Evolutionary conservation across 768 basidiomycete genomes (phyloP).

Genomic region (Termitomyces sp.): DNA sequence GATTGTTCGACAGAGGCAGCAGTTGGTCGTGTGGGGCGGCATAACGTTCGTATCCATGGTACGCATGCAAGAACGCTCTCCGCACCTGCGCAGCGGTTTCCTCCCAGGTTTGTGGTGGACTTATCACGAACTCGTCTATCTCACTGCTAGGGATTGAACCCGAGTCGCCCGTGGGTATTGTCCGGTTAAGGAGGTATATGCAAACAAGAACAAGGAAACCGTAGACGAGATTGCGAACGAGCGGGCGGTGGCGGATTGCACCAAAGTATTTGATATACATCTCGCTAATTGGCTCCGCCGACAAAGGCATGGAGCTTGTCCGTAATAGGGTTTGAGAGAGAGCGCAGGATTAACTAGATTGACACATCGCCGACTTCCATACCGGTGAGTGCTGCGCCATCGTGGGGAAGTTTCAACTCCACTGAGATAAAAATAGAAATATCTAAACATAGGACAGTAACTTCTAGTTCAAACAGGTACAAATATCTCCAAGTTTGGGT

Average conservation of each 20-base stretch:
- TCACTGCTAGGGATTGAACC: conserved; percentile 3
- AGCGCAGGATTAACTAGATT: background rate
- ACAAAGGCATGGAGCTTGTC: conserved; percentile 2
- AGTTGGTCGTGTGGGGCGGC: conserved; percentile 68
- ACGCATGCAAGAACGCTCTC: conserved; percentile 63
- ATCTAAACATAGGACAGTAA: too few relatives aligned
- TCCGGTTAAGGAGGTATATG: conserved; percentile 25
- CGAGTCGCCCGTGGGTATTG: conserved; percentile 5
- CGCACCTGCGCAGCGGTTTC: conserved; percentile 54
- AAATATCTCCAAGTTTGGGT: too few relatives aligned
- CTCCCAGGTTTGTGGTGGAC: conserved; percentile 41
- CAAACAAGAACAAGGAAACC: conserved; percentile 21
- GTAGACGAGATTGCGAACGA: conserved; percentile 28
- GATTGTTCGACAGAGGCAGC: conserved; percentile 43
- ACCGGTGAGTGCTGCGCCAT: conserved; percentile 3
- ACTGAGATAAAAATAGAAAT: conserved; percentile 9
- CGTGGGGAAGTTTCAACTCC: conserved; percentile 3
- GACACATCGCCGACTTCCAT: too few relatives aligned
- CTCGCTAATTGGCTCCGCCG: conserved; percentile 5
- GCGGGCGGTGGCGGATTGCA: conserved; percentile 21
- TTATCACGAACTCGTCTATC: conserved; percentile 8
- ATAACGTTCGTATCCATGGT: conserved; percentile 57
- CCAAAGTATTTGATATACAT: conserved; percentile 11
- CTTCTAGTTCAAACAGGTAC: background rate
- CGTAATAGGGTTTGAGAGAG: background rate